Conservation (phyloP, 352 stramenopile species). For the Phytopythium kandeliae region DNA sequence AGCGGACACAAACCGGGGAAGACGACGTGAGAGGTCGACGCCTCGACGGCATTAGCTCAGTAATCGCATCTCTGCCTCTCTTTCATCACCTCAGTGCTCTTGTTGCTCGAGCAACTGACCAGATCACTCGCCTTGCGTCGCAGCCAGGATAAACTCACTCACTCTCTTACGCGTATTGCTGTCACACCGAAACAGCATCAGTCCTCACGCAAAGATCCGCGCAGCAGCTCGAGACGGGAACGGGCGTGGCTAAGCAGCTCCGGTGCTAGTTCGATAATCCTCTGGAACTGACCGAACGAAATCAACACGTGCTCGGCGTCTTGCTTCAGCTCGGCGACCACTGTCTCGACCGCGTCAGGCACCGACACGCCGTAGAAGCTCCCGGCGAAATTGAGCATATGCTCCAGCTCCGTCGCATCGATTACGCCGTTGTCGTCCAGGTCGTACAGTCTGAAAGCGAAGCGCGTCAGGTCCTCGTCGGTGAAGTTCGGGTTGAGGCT, state of each 20-base stretch:
- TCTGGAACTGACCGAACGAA: slow-evolving; percentile 35
- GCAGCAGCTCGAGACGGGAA: slow-evolving; percentile 45
- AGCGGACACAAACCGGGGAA: slow-evolving; percentile 1
- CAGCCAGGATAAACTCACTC: no score
- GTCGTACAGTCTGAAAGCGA: slow-evolving; percentile 66
- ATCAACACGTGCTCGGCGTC: slow-evolving; percentile 13
- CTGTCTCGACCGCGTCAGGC: slow-evolving; percentile 13
- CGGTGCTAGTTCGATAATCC: slow-evolving; percentile 28
- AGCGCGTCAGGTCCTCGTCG: slow-evolving; percentile 34
- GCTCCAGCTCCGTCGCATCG: slow-evolving; percentile 37
- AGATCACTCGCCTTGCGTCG: no score
- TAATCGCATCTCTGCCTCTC: background rate
- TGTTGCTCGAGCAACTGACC: no score
- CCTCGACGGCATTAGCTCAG: background rate
- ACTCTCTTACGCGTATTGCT: no score
- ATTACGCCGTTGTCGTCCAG: slow-evolving; percentile 50
- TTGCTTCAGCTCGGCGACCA: slow-evolving; percentile 18
- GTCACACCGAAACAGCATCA: background rate
- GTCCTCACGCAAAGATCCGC: slow-evolving; percentile 37
- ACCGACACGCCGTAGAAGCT: slow-evolving; percentile 37
- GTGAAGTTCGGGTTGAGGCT: slow-evolving; percentile 36
- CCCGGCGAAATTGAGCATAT: slow-evolving; percentile 41
- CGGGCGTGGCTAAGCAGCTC: slow-evolving; percentile 41
- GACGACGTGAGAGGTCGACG: background rate
- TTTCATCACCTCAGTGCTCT: background rate